Conservation (phyloP, 2,329 filamentous ascomycete genomes). For the Arthroderma sp. region DNA sequence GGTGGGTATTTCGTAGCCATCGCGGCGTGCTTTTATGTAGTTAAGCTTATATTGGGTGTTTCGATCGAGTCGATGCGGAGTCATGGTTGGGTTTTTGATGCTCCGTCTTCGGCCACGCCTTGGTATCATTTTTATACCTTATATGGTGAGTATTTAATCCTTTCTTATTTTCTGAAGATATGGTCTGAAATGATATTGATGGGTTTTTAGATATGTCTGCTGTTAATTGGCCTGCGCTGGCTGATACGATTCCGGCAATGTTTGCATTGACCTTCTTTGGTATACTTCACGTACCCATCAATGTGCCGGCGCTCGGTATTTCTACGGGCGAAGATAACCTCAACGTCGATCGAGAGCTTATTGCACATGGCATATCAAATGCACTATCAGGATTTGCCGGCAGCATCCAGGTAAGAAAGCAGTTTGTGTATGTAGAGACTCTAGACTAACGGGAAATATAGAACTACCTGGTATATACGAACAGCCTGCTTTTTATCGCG, state of each 20-base stretch:
- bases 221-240: constrained; percentile 71
- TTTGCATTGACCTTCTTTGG: constrained; percentile 95
- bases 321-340: constrained; percentile 86
- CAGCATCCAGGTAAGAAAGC: constrained; percentile 55
- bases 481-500: constrained; percentile 90
- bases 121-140: constrained; percentile 98
- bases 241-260: constrained; percentile 84
- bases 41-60: constrained; percentile 43
- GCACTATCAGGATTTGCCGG: constrained; percentile 73
- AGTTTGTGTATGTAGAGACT: background rate
- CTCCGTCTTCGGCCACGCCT: constrained; percentile 69
- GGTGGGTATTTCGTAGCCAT: constrained; percentile 79
- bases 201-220: constrained; percentile 53
- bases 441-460: constrained; percentile 28
- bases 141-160: constrained; percentile 55
- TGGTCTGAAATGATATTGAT: background rate
- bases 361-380: constrained; percentile 87
- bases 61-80: constrained; percentile 54
- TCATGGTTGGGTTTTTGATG: constrained; percentile 82
- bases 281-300: constrained; percentile 92
- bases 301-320: constrained; percentile 83
- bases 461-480: constrained; percentile 96
- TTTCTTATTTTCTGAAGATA: constrained; percentile 2
- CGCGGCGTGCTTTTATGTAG: constrained; percentile 43
- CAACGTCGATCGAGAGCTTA: constrained; percentile 78